Conservation (phyloP, 2,329 filamentous ascomycete genomes). For the Sporothrix phasma region DNA sequence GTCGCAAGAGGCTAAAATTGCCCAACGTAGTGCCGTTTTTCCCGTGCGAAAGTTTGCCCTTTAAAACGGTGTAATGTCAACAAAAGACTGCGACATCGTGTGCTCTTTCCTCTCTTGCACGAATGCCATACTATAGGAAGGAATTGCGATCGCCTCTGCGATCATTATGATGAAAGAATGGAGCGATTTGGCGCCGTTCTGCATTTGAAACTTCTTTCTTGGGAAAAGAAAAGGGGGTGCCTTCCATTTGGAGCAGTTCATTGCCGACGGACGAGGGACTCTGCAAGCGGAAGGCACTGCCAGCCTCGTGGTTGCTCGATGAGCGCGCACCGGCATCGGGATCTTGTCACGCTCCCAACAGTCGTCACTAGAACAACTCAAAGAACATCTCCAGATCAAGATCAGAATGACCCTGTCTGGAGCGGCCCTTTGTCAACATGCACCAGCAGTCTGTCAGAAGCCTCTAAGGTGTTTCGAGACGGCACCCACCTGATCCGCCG, state of each 20-base stretch:
- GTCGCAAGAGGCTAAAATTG: background rate
- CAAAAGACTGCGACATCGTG: background rate
- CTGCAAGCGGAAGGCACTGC: background rate
- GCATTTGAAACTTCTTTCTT: no score
- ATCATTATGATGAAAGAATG: no score
- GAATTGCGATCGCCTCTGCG: no score
- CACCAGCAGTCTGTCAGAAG: background rate
- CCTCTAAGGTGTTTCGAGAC: background rate
- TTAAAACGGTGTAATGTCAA: conserved; percentile 11
- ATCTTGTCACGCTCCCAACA: background rate
- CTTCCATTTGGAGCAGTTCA: no score
- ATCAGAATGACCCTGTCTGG: no score
- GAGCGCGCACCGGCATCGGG: background rate
- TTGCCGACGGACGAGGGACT: background rate
- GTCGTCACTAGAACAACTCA: conserved; percentile 11
- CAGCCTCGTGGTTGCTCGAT: background rate
- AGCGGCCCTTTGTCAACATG: no score
- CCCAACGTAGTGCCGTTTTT: background rate
- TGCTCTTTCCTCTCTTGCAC: background rate
- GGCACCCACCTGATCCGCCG: background rate
- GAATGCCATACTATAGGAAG: no score
- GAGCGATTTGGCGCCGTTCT: no score
- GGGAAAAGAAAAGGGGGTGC: no score
- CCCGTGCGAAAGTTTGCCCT: no score
- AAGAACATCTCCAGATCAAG: background rate